Percentiles rank a stretch among this genome's conserved stretches.
phyloP scores from a whole-genome alignment of 2,329 filamentous ascomycete genomes.

The Pleochaeta shiraiana region DNA sequence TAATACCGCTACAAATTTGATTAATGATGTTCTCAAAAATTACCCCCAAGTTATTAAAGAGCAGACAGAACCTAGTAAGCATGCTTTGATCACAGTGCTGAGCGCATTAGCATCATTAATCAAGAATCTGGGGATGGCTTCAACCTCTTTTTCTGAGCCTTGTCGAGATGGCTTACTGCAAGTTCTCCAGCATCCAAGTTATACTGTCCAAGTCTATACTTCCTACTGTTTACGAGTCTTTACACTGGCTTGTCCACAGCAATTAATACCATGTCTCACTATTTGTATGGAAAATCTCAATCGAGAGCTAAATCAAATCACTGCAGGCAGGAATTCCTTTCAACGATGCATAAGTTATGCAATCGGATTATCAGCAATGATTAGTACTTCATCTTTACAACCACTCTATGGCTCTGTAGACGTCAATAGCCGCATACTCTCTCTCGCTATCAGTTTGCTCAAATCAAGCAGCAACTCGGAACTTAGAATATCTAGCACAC shows the following conservation, averaged over 20 bases:
- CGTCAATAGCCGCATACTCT: constrained; percentile 76
- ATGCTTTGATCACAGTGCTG: constrained; percentile 57
- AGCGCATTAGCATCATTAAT: constrained; percentile 64
- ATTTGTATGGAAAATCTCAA: constrained; percentile 93
- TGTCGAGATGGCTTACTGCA: constrained; percentile 78
- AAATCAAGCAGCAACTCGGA: constrained; percentile 88
- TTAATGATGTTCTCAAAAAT: constrained; percentile 82
- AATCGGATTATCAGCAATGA: constrained; percentile 70
- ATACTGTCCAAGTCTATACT: constrained; percentile 82
- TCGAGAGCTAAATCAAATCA: constrained; percentile 61
- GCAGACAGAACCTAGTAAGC: constrained; percentile 70
- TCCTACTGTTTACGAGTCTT: constrained; percentile 73
- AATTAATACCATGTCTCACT: constrained; percentile 74
- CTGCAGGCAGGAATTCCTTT: constrained; percentile 53
- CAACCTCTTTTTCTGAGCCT: constrained; percentile 54
- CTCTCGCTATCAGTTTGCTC: constrained; percentile 74
- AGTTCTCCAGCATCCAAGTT: constrained; percentile 83
- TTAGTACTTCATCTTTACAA: constrained; percentile 73
- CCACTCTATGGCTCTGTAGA: constrained; percentile 90
- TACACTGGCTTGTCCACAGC: constrained; percentile 76
- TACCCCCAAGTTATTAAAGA: constrained; percentile 82
- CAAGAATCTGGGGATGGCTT: constrained; percentile 58
- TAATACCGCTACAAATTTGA: constrained; percentile 55
- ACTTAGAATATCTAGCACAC: constrained; percentile 72
- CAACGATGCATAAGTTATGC: constrained; percentile 77